A percentile compares a stretch with the other conserved stretches of the same genome.
Evolutionary conservation across 257 asterid genomes (phyloP).

Genomic region (Fraxinus anomala): DNA sequence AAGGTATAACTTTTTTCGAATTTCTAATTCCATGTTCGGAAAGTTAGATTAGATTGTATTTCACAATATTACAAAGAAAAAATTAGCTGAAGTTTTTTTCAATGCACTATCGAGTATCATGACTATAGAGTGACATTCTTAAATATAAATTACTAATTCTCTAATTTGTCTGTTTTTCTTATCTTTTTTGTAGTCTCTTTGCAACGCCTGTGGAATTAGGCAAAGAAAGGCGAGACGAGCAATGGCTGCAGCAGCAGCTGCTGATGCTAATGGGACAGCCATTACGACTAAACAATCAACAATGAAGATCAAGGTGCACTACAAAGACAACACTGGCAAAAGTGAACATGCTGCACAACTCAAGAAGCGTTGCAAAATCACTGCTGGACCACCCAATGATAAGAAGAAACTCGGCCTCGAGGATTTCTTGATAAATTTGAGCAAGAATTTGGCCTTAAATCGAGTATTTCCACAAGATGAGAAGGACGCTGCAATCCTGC

Average conservation of each 20-base stretch:
- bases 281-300: slow-evolving; percentile 21
- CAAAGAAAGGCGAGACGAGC: slow-evolving; percentile 93
- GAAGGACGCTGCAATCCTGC: slow-evolving; percentile 89
- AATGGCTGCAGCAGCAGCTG: slow-evolving; percentile 68
- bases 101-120: no score
- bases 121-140: neutral
- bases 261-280: slow-evolving; percentile 30
- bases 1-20: slow-evolving; percentile 52
- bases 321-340: slow-evolving; percentile 41
- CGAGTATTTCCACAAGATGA: slow-evolving; percentile 89
- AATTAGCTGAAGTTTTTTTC: neutral
- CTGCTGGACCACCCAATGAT: slow-evolving; percentile 28
- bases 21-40: neutral
- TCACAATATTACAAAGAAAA: no score
- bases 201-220: slow-evolving; percentile 95
- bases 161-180: neutral
- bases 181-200: slow-evolving; percentile 58
- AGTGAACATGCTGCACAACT: slow-evolving; percentile 37
- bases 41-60: neutral
- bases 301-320: slow-evolving; percentile 58
- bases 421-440: slow-evolving; percentile 74
- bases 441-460: slow-evolving; percentile 63
- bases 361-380: slow-evolving; percentile 60
- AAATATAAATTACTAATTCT: neutral
- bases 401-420: slow-evolving; percentile 53